Evolutionary conservation across 116 monocot genomes (phyloP), one percentile per base, ranked within the genome.

Genomic region (Papilionanthe hybrid): DNA sequence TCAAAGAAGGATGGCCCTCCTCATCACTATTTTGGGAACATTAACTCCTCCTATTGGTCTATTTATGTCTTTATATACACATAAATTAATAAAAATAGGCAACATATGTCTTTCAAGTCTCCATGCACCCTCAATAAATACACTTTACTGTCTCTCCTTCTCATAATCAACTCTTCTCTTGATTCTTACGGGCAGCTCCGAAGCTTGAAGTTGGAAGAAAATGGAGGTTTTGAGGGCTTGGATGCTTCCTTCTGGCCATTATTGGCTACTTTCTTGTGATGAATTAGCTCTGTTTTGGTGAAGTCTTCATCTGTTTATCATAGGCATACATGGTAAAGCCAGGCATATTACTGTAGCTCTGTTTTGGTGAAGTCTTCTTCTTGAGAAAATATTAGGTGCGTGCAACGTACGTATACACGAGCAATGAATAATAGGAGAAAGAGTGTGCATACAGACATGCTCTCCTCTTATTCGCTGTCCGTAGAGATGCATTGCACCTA

Each of bases 321-420:
- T 19, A 12, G 45, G 75, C 75, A 75, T 75, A 75, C 75, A 50
- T 75, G 75, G 75, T 48, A 75, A 75, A 49, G 75, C 75, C 75
- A 75, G 75, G 75, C 75, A 48, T 75, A 48, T 19, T 32, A 3
- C 32, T 32, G 1, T 3, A 1, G 1, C 32, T 32, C 28, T 66
- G 10, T 69, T 69, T 17, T 69, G 32, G 5, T 17, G 32, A 17
- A 17, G 32, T 69, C 8, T 32, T 69, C 32, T 69, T 29, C 32
- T 32, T 69, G 32, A 32, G 32, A 32, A 32, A 32, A 32, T 32
- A 32, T 32, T 32, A 32, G 32, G 2, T 32, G 32, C 32, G 32
- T 32, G 32, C 32, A 32, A 32, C 32, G 32, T 32, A 32, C 32
- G n/a, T n/a, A n/a, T n/a, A n/a, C n/a, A n/a, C n/a, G n/a, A n/a